These are phyloP conservation scores for Magnolia changhungtana DNA, from an alignment of 164 flowering plant species.

Conservation along the genomic window DNA sequence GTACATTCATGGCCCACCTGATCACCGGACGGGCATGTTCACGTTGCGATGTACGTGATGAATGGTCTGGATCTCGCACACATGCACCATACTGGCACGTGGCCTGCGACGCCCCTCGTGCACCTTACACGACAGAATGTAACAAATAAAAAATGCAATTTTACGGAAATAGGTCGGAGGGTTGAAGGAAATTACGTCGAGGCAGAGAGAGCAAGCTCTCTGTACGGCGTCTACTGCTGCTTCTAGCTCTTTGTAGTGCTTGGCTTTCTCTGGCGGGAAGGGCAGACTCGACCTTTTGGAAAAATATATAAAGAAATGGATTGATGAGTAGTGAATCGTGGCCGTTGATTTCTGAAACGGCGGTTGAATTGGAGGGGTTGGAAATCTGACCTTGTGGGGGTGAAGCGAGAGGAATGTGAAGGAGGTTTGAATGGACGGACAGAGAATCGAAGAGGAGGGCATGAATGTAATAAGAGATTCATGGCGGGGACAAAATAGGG, in stretches of 20 bases:
- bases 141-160: not conserved
- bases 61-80: no score
- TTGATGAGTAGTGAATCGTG: not conserved
- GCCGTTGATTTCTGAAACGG: not conserved
- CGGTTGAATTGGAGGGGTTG: not conserved
- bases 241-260: constrained; percentile 69
- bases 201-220: constrained; percentile 81
- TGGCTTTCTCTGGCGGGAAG: constrained; percentile 45
- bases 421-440: not conserved
- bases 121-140: not conserved
- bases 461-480: constrained; percentile 4
- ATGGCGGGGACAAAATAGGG: not conserved
- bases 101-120: no score
- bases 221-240: constrained; percentile 78
- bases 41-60: no score
- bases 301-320: not conserved
- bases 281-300: constrained; percentile 54
- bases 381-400: not conserved
- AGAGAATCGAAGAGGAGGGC: not conserved
- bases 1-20: no score
- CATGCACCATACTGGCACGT: no score
- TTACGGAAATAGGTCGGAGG: not conserved
- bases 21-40: no score
- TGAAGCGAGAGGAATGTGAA: not conserved
- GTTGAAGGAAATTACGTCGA: constrained; percentile 45